These are phyloP conservation scores for Kodamaea hsintzibuensis DNA, from an alignment of 805 yeast genomes.

Conservation along the genomic window DNA sequence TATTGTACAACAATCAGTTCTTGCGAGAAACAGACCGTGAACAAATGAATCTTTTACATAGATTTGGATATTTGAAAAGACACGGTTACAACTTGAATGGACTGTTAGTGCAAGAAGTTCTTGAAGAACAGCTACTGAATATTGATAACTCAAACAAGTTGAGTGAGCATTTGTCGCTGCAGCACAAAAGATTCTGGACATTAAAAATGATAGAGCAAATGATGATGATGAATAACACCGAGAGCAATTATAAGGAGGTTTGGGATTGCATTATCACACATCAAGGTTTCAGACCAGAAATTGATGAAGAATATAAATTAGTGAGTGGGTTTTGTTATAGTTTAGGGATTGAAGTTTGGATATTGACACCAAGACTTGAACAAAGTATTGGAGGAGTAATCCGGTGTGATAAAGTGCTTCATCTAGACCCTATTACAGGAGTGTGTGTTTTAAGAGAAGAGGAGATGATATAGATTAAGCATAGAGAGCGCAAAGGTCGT, in stretches of 20 bases:
- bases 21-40: conserved; percentile 5
- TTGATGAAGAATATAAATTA: conserved; percentile 21
- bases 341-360: conserved; percentile 47
- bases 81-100: conserved; percentile 39
- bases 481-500: neutral
- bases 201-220: conserved; percentile 22
- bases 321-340: conserved; percentile 51
- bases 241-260: conserved; percentile 3
- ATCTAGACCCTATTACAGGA: conserved; percentile 43
- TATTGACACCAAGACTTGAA: conserved; percentile 22
- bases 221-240: neutral
- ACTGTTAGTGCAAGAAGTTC: conserved; percentile 19
- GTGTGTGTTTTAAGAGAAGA: conserved; percentile 36
- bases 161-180: conserved; percentile 15
- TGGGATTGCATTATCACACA: conserved; percentile 45
- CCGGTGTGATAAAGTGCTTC: conserved; percentile 45
- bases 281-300: conserved; percentile 21
- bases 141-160: conserved; percentile 18
- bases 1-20: conserved; percentile 9
- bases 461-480: neutral
- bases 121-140: conserved; percentile 17
- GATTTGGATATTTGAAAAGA: conserved; percentile 29
- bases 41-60: conserved; percentile 12
- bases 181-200: conserved; percentile 24
- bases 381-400: conserved; percentile 46